Percentiles rank a stretch among this genome's conserved stretches.
Evolutionary conservation across 352 stramenopile species (phyloP).

Genomic region (Phytophthora foliorum): DNA sequence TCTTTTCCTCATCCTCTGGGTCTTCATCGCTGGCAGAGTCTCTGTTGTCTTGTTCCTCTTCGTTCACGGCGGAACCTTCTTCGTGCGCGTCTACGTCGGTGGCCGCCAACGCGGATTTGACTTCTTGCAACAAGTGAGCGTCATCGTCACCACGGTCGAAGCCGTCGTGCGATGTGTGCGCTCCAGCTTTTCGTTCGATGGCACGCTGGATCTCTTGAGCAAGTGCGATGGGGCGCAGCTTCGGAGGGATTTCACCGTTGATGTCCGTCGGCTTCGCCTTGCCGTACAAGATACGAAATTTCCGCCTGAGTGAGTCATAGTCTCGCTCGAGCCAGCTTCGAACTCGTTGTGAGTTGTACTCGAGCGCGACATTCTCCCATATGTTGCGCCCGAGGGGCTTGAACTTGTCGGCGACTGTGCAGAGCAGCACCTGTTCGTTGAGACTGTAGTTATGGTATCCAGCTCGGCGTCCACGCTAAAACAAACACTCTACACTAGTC

Average conservation of each 20-base stretch:
- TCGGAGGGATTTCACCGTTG: not conserved
- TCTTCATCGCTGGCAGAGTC: no score
- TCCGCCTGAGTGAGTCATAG: not conserved
- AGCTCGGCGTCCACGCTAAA: not conserved
- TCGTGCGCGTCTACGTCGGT: no score
- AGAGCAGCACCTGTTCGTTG: conserved; percentile 3
- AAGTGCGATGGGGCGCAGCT: not conserved
- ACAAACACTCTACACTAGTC: no score
- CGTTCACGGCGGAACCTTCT: no score
- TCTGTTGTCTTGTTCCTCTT: no score
- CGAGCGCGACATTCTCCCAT: not conserved
- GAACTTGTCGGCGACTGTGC: not conserved
- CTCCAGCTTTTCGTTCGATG: not conserved
- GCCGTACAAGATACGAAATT: not conserved
- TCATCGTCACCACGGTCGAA: not conserved
- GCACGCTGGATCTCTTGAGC: not conserved
- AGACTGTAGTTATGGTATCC: not conserved
- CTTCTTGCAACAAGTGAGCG: not conserved
- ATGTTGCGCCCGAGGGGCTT: not conserved
- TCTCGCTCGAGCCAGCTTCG: not conserved
- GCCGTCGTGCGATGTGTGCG: not conserved
- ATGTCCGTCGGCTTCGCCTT: not conserved
- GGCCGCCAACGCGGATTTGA: no score
- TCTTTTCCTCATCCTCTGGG: no score
- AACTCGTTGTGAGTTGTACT: not conserved